Evolutionary conservation across 2,329 filamentous ascomycete genomes (phyloP), one percentile per base, ranked within the genome.

Genomic region (Catunica adiposa): DNA sequence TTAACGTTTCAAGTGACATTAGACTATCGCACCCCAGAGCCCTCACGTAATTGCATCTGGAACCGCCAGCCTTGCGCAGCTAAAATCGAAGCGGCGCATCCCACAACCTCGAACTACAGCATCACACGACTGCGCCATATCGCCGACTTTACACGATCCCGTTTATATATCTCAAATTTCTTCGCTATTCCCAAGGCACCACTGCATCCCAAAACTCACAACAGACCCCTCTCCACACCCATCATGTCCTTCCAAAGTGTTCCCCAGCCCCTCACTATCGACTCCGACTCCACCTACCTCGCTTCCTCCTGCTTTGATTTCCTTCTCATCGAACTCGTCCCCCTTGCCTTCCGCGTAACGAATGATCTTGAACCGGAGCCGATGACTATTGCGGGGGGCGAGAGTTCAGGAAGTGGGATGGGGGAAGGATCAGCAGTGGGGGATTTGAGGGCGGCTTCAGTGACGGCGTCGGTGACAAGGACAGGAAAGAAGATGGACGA

Each of bases 241-340:
- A 62, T 48, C 56, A 88, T 88, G 84, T 86, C 85, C 54, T 84
- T 87, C 71, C 84, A 89, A 61, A 70, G 79, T 47, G 76, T 81
- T 64, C 82, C 82, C 1, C 79, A 81, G 14, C 83, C 79, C 72
- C 84, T 83, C 68, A 73, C 81, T 62, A 77, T 77, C 61, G 88
- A 94, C 69, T 84, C 86, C 38, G 75, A 75, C 58, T 84, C 85
- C 58, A 80, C 81, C 59, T 86, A 89, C 70, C 76, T 96, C 63
- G 84, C 79, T 71, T 80, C 84, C 57, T 92, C 90, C 51, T 89
- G 86, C 67, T 81, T 98, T 63, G 92, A 98, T 69, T 84, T 98
- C 63, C 79, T 98, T 56, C 79, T 98, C 63, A 97, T 97, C 66
- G 92, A 98, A 72, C 80, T 98, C 56, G 92, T 98, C 15, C 92